Evolutionary conservation across 352 stramenopile species (phyloP).

Genomic region (Phytophthora idaei): DNA sequence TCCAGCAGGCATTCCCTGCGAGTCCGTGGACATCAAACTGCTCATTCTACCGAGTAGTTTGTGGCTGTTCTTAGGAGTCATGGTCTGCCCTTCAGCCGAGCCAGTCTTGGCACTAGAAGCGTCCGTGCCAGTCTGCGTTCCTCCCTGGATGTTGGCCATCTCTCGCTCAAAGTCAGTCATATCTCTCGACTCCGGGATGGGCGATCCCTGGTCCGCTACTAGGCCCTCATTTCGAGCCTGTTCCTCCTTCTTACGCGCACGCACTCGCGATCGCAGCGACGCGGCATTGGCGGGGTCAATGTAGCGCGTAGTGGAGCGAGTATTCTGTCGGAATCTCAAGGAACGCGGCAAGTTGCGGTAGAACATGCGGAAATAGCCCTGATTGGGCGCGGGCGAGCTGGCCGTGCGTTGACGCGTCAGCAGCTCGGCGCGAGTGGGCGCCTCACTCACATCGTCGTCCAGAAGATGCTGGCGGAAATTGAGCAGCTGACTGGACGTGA

Average conservation of each 20-base stretch:
- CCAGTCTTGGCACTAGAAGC: conserved; percentile 21
- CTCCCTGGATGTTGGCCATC: conserved; percentile 38
- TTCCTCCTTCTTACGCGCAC: conserved; percentile 59
- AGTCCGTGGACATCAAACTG: conserved; percentile 72
- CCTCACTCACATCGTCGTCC: conserved; percentile 48
- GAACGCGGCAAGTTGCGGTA: conserved; percentile 71
- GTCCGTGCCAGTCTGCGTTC: conserved; percentile 11
- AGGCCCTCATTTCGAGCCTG: conserved; percentile 40
- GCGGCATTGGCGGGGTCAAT: conserved; percentile 75
- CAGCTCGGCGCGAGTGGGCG: conserved; percentile 25
- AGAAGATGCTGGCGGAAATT: conserved; percentile 62
- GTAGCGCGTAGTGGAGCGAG: conserved; percentile 74
- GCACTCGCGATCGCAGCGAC: conserved; percentile 59
- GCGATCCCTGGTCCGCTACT: conserved; percentile 27
- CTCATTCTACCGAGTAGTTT: conserved; percentile 46
- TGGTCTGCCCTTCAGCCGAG: conserved; percentile 12
- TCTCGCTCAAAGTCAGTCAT: conserved; percentile 65
- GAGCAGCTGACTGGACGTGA: conserved; percentile 70
- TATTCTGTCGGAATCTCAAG: conserved; percentile 79
- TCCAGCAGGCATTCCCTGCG: conserved; percentile 20
- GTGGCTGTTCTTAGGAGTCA: conserved; percentile 42
- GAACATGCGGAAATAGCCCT: conserved; percentile 52
- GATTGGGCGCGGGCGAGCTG: conserved; percentile 15
- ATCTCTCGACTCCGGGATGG: conserved; percentile 17
- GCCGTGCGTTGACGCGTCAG: conserved; percentile 12